Conservation (phyloP, 306 rosid genomes). For the Mucuna pruriens region DNA sequence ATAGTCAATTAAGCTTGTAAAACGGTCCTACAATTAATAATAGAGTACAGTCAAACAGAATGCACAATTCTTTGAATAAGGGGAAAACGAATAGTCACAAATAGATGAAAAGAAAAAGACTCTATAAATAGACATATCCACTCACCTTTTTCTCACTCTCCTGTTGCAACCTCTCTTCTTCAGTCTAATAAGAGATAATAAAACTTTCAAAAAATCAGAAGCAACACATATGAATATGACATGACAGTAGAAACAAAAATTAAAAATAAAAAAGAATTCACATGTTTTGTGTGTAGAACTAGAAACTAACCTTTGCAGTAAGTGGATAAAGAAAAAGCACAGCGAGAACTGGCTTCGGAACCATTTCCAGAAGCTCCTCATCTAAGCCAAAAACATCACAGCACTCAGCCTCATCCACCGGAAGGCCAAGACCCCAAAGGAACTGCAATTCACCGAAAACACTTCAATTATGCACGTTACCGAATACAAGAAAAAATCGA, state of each 20-base stretch:
- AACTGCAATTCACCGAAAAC: conserved; percentile 59
- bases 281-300: neutral
- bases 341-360: conserved; percentile 94
- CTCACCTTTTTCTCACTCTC: conserved; percentile 61
- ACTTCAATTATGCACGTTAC: conserved; percentile 1
- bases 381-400: conserved; percentile 88
- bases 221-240: neutral
- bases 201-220: conserved; percentile 35
- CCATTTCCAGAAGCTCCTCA: conserved; percentile 88
- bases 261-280: neutral
- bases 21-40: neutral
- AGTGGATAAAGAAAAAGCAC: conserved; percentile 93
- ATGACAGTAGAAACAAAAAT: neutral
- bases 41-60: neutral
- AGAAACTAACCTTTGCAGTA: conserved; percentile 65
- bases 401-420: conserved; percentile 74
- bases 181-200: conserved; percentile 58
- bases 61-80: neutral
- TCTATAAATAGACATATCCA: conserved; percentile 1
- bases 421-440: conserved; percentile 90
- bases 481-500: neutral
- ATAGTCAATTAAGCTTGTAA: neutral
- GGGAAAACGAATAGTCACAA: conserved; percentile 3
- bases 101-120: conserved; percentile 25
- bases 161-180: conserved; percentile 87